A percentile compares a stretch with the other conserved stretches of the same genome.
Evolutionary conservation across 495 filamentous ascomycete species (phyloP).

Genomic region (Neurospora sp.): DNA sequence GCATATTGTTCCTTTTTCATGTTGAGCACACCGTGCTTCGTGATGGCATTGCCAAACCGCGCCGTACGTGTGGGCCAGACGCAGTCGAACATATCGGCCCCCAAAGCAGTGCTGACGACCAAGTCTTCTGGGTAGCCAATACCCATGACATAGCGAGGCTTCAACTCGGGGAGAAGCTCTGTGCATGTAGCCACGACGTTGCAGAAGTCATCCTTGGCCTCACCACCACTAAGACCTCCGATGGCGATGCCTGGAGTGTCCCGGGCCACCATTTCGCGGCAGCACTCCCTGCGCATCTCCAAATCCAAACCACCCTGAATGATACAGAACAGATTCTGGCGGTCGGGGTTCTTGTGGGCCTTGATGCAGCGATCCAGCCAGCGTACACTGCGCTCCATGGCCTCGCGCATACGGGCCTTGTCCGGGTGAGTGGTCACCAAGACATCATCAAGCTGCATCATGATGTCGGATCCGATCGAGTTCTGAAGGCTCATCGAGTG

Average conservation of each 20-base stretch:
- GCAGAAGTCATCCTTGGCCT: slow-evolving; percentile 50
- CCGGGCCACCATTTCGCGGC: slow-evolving; percentile 77
- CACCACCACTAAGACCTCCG: slow-evolving; percentile 82
- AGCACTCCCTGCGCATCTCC: slow-evolving; percentile 78
- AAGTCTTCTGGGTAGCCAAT: slow-evolving; percentile 96
- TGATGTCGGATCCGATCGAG: slow-evolving; percentile 95
- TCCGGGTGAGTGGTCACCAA: slow-evolving; percentile 92
- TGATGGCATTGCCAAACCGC: slow-evolving; percentile 90
- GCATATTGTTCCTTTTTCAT: slow-evolving; percentile 67
- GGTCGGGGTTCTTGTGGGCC: slow-evolving; percentile 70
- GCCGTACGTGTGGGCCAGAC: slow-evolving; percentile 97
- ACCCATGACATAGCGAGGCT: slow-evolving; percentile 97
- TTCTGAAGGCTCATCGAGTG: slow-evolving; percentile 96
- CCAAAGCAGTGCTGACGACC: slow-evolving; percentile 80
- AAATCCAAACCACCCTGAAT: slow-evolving; percentile 93
- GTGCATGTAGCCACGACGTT: slow-evolving; percentile 77
- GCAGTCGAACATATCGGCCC: slow-evolving; percentile 99
- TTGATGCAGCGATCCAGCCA: slow-evolving; percentile 96
- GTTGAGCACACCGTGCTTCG: slow-evolving; percentile 69
- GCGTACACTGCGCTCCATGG: slow-evolving; percentile 93
- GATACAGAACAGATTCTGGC: slow-evolving; percentile 96
- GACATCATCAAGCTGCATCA: slow-evolving; percentile 98
- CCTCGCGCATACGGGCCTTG: slow-evolving; percentile 73
- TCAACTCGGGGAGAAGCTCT: slow-evolving; percentile 69
- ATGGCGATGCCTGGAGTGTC: slow-evolving; percentile 96